Evolutionary conservation across 2,329 filamentous ascomycete species (phyloP).

Genomic region (Ophiosphaerella herpotricha): DNA sequence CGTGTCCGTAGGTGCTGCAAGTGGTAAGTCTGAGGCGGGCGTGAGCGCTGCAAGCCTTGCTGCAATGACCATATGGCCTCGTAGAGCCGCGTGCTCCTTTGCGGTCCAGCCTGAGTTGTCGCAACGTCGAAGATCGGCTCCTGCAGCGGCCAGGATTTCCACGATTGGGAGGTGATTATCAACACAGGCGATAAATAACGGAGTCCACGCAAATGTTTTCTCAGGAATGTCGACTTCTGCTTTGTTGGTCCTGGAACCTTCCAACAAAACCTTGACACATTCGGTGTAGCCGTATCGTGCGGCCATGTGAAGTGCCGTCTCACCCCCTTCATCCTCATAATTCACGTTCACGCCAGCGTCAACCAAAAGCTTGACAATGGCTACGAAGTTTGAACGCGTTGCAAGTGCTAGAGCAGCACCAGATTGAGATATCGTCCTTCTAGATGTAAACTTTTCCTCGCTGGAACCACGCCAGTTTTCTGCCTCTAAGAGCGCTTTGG

Average conservation of each 20-base stretch:
- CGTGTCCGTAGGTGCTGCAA: slow-evolving; percentile 30
- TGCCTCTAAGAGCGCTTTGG: slow-evolving; percentile 76
- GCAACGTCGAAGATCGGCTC: slow-evolving; percentile 72
- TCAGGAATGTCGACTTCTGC: slow-evolving; percentile 78
- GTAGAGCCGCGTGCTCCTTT: slow-evolving; percentile 86
- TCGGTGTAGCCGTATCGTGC: slow-evolving; percentile 84
- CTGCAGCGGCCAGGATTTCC: slow-evolving; percentile 75
- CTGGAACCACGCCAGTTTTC: slow-evolving; percentile 74
- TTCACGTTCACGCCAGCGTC: slow-evolving; percentile 92
- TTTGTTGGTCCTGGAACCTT: slow-evolving; percentile 71
- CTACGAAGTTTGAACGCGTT: slow-evolving; percentile 81
- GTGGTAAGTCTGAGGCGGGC: slow-evolving; percentile 37
- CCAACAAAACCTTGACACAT: slow-evolving; percentile 76
- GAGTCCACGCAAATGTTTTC: slow-evolving; percentile 89
- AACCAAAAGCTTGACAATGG: slow-evolving; percentile 85
- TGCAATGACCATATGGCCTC: slow-evolving; percentile 85
- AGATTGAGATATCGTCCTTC: slow-evolving; percentile 76
- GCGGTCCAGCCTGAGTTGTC: slow-evolving; percentile 95
- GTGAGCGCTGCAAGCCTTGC: slow-evolving; percentile 66
- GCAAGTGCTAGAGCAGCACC: slow-evolving; percentile 87
- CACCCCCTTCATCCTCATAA: slow-evolving; percentile 85
- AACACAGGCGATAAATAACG: slow-evolving; percentile 89
- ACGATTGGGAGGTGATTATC: slow-evolving; percentile 80
- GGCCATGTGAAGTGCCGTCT: slow-evolving; percentile 90
- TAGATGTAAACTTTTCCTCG: slow-evolving; percentile 65